Conservation (phyloP, 495 filamentous ascomycete species). For the Tuber melanosporum region DNA sequence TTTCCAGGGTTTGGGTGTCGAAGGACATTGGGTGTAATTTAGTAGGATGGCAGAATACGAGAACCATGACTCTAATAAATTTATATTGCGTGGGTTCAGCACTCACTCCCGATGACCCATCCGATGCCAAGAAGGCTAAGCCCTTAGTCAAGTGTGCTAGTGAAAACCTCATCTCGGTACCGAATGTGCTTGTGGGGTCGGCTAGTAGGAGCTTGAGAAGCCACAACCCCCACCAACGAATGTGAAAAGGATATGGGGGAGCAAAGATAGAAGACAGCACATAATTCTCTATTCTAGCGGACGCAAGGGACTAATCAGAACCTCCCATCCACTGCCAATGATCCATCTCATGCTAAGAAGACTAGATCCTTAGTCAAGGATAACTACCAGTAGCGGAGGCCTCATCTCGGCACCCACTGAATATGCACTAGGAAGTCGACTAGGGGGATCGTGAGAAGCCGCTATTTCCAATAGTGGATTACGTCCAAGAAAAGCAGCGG, state of each 20-base stretch:
- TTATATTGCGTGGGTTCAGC: too few relatives aligned
- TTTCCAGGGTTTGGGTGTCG: not conserved
- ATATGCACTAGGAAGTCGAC: not conserved
- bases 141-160: too few relatives aligned
- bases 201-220: not conserved
- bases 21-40: too few relatives aligned
- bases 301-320: not conserved
- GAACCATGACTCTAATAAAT: too few relatives aligned
- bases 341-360: not conserved
- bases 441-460: not conserved
- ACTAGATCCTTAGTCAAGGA: constrained; percentile 1
- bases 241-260: not conserved
- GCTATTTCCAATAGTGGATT: not conserved
- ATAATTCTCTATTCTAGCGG: not conserved
- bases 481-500: not conserved
- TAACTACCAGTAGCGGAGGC: not conserved
- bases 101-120: too few relatives aligned
- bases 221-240: not conserved
- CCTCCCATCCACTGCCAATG: not conserved
- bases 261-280: not conserved
- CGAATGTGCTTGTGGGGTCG: not conserved
- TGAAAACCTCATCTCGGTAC: not conserved
- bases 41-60: too few relatives aligned
- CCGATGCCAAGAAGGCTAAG: too few relatives aligned
- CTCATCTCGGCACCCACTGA: not conserved